Evolutionary conservation across 2,329 filamentous ascomycete species (phyloP).

Genomic region (Celoporthe dispersa): DNA sequence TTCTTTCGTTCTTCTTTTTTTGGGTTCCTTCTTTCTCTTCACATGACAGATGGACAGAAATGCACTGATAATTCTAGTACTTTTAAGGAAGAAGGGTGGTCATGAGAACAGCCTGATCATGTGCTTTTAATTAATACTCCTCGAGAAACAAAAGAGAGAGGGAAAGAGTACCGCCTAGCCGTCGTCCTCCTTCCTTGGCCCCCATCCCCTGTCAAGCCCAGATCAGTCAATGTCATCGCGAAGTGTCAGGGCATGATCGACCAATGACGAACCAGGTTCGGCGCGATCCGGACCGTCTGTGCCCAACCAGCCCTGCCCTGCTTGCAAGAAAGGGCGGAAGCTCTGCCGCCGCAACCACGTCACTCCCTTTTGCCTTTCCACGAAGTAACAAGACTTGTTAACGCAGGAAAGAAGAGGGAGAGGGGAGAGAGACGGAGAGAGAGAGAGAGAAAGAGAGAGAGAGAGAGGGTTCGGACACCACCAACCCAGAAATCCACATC

Average conservation of each 20-base stretch:
- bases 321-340: background rate
- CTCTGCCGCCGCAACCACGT: background rate
- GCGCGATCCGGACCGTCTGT: slow-evolving; percentile 1
- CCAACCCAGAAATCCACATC: background rate
- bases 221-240: background rate
- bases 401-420: background rate
- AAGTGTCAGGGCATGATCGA: background rate
- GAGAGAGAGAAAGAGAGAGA: no score
- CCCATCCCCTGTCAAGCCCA: background rate
- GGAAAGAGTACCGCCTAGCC: background rate
- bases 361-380: background rate
- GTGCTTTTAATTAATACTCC: background rate
- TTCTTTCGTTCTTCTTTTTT: background rate
- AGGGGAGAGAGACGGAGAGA: background rate
- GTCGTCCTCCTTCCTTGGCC: background rate
- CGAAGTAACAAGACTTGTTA: background rate
- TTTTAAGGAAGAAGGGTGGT: no score
- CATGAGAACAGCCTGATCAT: background rate
- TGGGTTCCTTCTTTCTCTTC: background rate
- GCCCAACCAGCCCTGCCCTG: background rate
- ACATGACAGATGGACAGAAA: no score
- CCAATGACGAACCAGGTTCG: background rate
- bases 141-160: background rate
- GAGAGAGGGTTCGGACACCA: background rate
- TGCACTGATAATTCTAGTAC: no score